Base-by-base conservation (phyloP, 306 rosid genomes). In the Quercus dentata region DNA sequence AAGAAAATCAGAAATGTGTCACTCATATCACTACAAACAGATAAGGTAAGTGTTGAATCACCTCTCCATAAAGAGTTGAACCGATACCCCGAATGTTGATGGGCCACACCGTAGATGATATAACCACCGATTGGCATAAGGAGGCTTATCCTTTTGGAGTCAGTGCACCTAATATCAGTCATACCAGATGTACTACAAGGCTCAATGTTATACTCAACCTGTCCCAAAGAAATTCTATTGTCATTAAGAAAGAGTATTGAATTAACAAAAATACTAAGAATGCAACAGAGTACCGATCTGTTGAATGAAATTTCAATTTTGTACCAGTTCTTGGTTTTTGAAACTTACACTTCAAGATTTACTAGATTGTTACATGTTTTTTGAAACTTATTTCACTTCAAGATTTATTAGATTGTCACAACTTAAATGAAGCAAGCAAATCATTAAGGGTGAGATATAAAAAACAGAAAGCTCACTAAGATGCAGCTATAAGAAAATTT, bases 31-130 rank as follows among this genome's bases (percentile, higher is more conserved):
- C 72, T 67, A 18, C 75, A 71, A 49, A 49, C 41, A 10, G 61
- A 17, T 7, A 12, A 18, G 27, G 74, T 31, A 38, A 2, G 2
- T 27, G 4, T 31, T 67, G 58, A 41, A 61, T 78, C 58, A 90
- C 98, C 92, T 90, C 84, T 87, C 97, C 84, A 73, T 89, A 92
- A 12, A 94, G 80, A 58, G 89, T 83, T 55, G 94, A 72, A 49
- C 94, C 96, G 4, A 20, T 64, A 52, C 91, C 98, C 96, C 1
- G 88, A 76, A 83, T 94, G 98, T 56, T 92, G 98, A 82, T 94
- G 98, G 71, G 94, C 96, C 69, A 78, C 91, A 75, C 89, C 96
- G 59, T 94, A 92, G 76, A 94, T 46, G 13, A 94, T 63, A 80
- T 83, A 92, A 14, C 97, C 97, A 67, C 89, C 90, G 4, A 20